These are phyloP conservation scores for Alternaria triticimaculans DNA, from an alignment of 2,329 filamentous ascomycete species.

Conservation along the genomic window DNA sequence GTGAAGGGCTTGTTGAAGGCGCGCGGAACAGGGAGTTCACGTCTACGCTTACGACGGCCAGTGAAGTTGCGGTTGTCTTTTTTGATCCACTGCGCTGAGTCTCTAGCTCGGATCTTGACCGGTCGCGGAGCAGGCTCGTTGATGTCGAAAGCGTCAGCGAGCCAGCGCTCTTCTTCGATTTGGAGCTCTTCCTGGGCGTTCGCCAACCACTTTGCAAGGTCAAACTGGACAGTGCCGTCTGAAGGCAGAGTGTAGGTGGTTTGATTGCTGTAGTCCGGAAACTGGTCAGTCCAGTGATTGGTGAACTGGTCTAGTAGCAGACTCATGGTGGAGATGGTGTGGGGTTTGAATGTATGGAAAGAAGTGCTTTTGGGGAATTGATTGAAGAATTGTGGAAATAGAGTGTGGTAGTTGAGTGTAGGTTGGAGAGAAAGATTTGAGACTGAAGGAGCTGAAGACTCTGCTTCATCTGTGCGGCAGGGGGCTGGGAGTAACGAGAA, in stretches of 20 bases:
- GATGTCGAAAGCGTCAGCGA: background rate
- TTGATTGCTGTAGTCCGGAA: background rate
- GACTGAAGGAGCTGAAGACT: background rate
- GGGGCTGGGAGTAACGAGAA: background rate
- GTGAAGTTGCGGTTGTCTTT: conserved; percentile 16
- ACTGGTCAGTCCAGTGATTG: background rate
- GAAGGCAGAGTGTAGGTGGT: background rate
- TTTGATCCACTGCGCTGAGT: conserved; percentile 25
- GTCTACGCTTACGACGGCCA: conserved; percentile 21
- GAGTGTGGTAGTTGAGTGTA: background rate
- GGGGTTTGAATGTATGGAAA: background rate
- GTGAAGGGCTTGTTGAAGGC: conserved; percentile 25
- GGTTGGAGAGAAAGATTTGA: background rate
- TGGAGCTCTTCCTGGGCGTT: background rate
- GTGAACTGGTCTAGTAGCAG: background rate
- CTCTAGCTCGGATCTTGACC: background rate
- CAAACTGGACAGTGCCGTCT: background rate
- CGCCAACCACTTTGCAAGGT: background rate
- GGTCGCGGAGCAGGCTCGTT: background rate
- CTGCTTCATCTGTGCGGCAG: background rate
- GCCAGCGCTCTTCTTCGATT: background rate
- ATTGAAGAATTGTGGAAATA: background rate
- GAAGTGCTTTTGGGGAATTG: background rate
- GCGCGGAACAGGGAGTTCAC: conserved; percentile 10
- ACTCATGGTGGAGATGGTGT: background rate